phyloP scores from a whole-genome alignment of 2,329 filamentous ascomycete species.

The Chalara sp. region DNA sequence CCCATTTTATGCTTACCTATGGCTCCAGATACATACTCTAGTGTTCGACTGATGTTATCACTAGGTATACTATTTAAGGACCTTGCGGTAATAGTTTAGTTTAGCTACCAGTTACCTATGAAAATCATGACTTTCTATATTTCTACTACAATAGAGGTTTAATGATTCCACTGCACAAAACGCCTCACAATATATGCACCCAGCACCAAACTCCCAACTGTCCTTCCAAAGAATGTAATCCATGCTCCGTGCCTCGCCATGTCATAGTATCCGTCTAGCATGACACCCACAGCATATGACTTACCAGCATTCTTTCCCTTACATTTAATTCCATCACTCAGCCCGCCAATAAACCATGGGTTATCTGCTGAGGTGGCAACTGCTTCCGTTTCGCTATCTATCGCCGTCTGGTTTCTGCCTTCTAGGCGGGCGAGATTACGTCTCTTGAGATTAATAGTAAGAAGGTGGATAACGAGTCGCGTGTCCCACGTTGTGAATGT shows the following conservation, averaged over 20 bases:
- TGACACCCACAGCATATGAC: conserved; percentile 22
- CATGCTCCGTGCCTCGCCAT: conserved; percentile 21
- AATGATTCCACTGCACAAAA: background rate
- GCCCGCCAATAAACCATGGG: conserved; percentile 15
- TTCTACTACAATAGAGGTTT: too few species aligned
- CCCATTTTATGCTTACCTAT: too few species aligned
- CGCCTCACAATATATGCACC: background rate
- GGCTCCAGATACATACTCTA: too few species aligned
- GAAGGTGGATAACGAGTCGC: conserved; percentile 48
- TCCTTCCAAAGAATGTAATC: conserved; percentile 6
- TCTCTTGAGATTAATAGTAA: conserved; percentile 51
- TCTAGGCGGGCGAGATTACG: conserved; percentile 33
- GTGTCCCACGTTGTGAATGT: conserved; percentile 61
- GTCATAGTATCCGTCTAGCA: conserved; percentile 28
- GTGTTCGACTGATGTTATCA: background rate
- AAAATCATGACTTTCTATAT: too few species aligned
- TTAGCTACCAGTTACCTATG: too few species aligned
- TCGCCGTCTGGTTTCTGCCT: conserved; percentile 21
- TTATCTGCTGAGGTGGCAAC: conserved; percentile 8
- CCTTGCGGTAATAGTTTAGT: too few species aligned
- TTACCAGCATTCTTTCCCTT: conserved; percentile 13
- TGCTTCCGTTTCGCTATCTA: conserved; percentile 22
- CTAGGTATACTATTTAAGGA: conserved; percentile 6
- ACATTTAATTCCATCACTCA: conserved; percentile 11
- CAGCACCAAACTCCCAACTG: background rate